Conservation (phyloP, 345 rosid genomes). For the Boechera stricta region DNA sequence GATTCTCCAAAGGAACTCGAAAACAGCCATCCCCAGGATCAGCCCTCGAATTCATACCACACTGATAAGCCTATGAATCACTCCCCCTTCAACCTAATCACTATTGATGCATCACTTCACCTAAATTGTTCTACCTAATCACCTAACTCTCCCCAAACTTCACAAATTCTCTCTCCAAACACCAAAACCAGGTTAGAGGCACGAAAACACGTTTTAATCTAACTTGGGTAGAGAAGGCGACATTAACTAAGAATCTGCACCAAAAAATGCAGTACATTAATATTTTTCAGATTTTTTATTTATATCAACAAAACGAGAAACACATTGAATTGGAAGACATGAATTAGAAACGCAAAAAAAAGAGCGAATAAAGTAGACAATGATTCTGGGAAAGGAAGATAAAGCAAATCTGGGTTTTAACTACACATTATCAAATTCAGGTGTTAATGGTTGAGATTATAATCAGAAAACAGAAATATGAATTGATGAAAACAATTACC, state of each 20-base stretch:
- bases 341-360: slow-evolving; percentile 30
- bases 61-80: slow-evolving; percentile 3
- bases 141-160: slow-evolving; percentile 17
- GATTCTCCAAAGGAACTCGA: slow-evolving; percentile 44
- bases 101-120: not conserved
- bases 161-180: not conserved
- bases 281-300: slow-evolving; percentile 30
- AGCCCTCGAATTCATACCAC: slow-evolving; percentile 47
- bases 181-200: slow-evolving; percentile 9
- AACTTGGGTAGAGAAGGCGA: not conserved
- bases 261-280: slow-evolving; percentile 44
- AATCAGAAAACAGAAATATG: slow-evolving; percentile 30
- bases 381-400: slow-evolving; percentile 28
- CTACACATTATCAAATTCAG: slow-evolving; percentile 31
- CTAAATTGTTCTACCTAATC: not conserved
- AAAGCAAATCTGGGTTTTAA: slow-evolving; percentile 34
- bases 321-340: slow-evolving; percentile 11
- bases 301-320: slow-evolving; percentile 38
- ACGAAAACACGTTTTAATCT: not conserved
- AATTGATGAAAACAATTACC: slow-evolving; percentile 31
- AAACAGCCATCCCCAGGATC: slow-evolving; percentile 43
- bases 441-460: slow-evolving; percentile 45
- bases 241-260: slow-evolving; percentile 39
- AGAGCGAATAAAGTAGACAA: not conserved
- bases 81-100: slow-evolving; percentile 21